These are phyloP conservation scores for Kappamyces sp. DNA, from an alignment of 192 early-diverging fungal genomes.

Conservation along the genomic window DNA sequence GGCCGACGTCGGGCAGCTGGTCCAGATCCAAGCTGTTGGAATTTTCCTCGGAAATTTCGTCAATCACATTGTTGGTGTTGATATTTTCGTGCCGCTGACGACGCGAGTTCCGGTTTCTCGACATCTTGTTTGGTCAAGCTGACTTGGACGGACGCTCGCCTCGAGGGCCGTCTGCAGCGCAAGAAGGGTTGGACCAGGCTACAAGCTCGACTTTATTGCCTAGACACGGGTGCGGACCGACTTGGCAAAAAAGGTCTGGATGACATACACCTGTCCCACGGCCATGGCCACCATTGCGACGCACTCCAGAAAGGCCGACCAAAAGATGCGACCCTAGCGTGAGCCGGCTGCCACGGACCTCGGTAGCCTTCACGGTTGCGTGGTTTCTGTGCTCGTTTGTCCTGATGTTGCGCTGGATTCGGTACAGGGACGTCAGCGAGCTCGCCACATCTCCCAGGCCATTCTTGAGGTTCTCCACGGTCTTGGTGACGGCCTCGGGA, in stretches of 20 bases:
- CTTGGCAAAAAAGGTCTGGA: conserved; percentile 81
- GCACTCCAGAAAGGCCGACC: conserved; percentile 82
- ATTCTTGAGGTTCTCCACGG: conserved; percentile 49
- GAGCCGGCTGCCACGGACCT: conserved; percentile 32
- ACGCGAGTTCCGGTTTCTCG: too few relatives aligned
- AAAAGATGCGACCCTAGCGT: conserved; percentile 63
- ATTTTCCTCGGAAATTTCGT: too few relatives aligned
- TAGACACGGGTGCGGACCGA: conserved; percentile 27
- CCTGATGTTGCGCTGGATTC: conserved; percentile 78
- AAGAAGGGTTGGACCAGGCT: too few relatives aligned
- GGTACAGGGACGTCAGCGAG: conserved; percentile 58
- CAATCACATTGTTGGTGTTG: too few relatives aligned
- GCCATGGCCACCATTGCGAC: conserved; percentile 76
- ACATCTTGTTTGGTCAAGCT: too few relatives aligned
- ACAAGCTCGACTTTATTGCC: background rate
- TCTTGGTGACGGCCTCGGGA: background rate
- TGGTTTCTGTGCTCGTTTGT: conserved; percentile 89
- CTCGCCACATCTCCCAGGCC: conserved; percentile 39
- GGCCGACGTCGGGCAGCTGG: too few relatives aligned
- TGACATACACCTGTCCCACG: conserved; percentile 87
- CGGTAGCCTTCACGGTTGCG: conserved; percentile 80
- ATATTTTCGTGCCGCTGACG: too few relatives aligned
- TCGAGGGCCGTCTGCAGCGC: too few relatives aligned
- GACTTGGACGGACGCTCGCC: too few relatives aligned
- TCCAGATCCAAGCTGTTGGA: too few relatives aligned